Evolutionary conservation across 2,329 filamentous ascomycete genomes (phyloP).

Genomic region (Colletotrichum viniferum): DNA sequence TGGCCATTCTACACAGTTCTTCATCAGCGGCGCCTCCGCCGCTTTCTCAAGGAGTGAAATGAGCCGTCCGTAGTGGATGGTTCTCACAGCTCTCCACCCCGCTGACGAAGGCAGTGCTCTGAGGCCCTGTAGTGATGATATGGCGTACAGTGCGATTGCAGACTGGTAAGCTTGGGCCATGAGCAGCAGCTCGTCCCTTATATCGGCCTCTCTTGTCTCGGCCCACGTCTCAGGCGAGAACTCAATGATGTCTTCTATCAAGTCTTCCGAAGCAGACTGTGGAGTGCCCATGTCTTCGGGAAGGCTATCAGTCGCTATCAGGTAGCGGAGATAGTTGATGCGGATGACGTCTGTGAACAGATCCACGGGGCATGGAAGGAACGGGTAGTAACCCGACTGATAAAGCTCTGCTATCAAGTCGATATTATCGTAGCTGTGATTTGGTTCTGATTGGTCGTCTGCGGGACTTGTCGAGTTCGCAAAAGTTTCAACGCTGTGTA

Average conservation of each 20-base stretch:
- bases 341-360: constrained; percentile 37
- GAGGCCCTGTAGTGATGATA: constrained; percentile 38
- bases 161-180: constrained; percentile 32
- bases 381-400: constrained; percentile 20
- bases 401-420: constrained; percentile 32
- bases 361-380: constrained; percentile 32
- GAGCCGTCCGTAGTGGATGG: constrained; percentile 17
- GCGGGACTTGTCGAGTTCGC: constrained; percentile 41
- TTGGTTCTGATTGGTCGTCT: constrained; percentile 29
- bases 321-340: constrained; percentile 39
- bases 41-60: constrained; percentile 21
- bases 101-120: constrained; percentile 27
- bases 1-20: background rate
- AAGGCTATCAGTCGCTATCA: constrained; percentile 12
- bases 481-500: constrained; percentile 33
- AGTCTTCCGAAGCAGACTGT: background rate
- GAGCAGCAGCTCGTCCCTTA: constrained; percentile 1
- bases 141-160: constrained; percentile 37
- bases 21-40: background rate
- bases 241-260: constrained; percentile 20
- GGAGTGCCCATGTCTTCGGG: constrained; percentile 8
- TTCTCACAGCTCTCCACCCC: constrained; percentile 10
- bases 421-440: constrained; percentile 23
- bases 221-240: constrained; percentile 37
- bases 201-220: background rate